Percentiles rank a stretch among this genome's conserved stretches.
These are phyloP conservation scores for Solidago caesia DNA, from an alignment of 129 eudicot genomes.

Conservation along the genomic window DNA sequence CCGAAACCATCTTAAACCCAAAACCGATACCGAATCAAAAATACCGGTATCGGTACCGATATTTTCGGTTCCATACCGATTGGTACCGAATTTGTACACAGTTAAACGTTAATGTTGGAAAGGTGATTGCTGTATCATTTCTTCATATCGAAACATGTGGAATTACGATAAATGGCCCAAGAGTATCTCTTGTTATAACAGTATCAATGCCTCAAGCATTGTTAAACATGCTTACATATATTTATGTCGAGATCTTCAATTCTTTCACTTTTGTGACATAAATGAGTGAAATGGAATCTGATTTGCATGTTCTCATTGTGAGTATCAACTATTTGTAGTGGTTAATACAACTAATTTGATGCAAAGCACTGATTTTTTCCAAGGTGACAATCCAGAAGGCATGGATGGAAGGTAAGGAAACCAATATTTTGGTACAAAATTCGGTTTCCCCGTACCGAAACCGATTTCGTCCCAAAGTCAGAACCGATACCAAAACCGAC, in stretches of 20 bases:
- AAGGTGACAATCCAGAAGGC: conserved; percentile 98
- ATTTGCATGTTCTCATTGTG: background rate
- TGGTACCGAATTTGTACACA: too few relatives aligned
- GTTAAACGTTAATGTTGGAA: conserved; percentile 83
- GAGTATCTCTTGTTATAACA: conserved; percentile 39
- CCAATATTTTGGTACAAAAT: too few relatives aligned
- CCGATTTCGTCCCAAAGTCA: too few relatives aligned
- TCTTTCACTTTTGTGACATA: background rate
- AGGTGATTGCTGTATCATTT: conserved; percentile 48
- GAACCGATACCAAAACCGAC: too few relatives aligned
- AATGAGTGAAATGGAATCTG: background rate
- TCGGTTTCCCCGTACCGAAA: too few relatives aligned
- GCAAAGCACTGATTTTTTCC: conserved; percentile 95
- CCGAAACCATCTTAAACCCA: too few relatives aligned
- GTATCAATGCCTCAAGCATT: conserved; percentile 92
- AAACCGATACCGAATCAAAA: too few relatives aligned
- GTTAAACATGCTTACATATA: background rate
- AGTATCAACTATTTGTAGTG: background rate
- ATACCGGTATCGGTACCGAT: too few relatives aligned
- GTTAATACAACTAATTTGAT: conserved; percentile 12
- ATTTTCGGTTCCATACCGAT: too few relatives aligned
- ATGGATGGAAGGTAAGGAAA: conserved; percentile 31
- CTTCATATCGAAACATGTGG: conserved; percentile 1
- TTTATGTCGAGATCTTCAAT: background rate
- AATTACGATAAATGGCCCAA: conserved; percentile 23